These are phyloP conservation scores for Vaccinium darrowii DNA, from an alignment of 148 eudicot genomes.

Conservation along the genomic window DNA sequence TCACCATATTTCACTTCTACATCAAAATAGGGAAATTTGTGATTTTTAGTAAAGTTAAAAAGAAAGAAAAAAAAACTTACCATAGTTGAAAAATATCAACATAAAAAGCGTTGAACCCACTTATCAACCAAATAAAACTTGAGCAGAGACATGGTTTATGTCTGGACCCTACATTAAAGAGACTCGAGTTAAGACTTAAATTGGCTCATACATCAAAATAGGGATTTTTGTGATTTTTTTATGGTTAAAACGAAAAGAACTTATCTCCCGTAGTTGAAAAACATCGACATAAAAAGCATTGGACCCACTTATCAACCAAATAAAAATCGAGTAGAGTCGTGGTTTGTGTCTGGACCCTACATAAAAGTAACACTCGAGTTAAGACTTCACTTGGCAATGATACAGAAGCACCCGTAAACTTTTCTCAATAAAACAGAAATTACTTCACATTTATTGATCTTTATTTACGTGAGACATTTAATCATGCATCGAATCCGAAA, in stretches of 20 bases:
- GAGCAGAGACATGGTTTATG: background rate
- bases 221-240: no score
- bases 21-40: background rate
- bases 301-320: background rate
- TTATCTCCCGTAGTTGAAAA: background rate
- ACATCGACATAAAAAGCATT: background rate
- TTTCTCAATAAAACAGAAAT: background rate
- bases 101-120: background rate
- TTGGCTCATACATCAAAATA: background rate
- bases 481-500: background rate
- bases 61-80: background rate
- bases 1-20: background rate
- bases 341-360: background rate
- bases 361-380: background rate
- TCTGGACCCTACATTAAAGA: background rate
- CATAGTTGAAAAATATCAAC: background rate
- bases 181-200: background rate
- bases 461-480: background rate
- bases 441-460: background rate
- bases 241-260: background rate
- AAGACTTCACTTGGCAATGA: background rate
- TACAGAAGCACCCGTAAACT: background rate
- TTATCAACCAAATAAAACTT: background rate
- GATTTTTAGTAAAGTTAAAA: no score
- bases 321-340: background rate